Percentiles rank a stretch among this genome's conserved stretches.
phyloP scores from a whole-genome alignment of 1,139 yeast species.

The Diutina rugosa region DNA sequence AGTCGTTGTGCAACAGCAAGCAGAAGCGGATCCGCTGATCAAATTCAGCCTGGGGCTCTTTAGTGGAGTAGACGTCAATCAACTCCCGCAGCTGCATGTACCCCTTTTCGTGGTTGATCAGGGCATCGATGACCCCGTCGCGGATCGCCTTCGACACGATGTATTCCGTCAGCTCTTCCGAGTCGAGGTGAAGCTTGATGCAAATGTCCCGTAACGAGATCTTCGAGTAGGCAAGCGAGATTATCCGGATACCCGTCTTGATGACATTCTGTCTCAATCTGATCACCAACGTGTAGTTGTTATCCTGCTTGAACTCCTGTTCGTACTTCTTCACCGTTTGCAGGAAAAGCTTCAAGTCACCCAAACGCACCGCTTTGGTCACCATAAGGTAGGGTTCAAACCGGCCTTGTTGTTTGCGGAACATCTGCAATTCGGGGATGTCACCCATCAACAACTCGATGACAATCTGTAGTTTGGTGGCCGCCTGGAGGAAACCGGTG shows the following conservation, averaged over 20 bases:
- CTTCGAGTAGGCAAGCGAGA: conserved; percentile 81
- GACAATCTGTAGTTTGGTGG: conserved; percentile 77
- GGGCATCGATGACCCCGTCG: conserved; percentile 96
- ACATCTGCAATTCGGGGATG: conserved; percentile 81
- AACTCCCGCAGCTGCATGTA: conserved; percentile 86
- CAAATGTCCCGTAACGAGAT: conserved; percentile 87
- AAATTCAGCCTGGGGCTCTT: conserved; percentile 75
- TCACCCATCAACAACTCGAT: conserved; percentile 95
- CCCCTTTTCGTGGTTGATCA: conserved; percentile 82
- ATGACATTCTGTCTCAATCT: conserved; percentile 94
- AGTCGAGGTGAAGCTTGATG: conserved; percentile 79
- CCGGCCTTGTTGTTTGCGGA: conserved; percentile 35
- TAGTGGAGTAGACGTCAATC: conserved; percentile 77
- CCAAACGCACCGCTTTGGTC: conserved; percentile 84
- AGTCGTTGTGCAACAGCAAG: conserved; percentile 79
- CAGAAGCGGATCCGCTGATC: conserved; percentile 92
- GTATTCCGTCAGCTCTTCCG: conserved; percentile 93
- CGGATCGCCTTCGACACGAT: conserved; percentile 94
- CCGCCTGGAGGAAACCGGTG: conserved; percentile 78
- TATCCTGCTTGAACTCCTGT: conserved; percentile 55
- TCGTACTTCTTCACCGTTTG: conserved; percentile 61
- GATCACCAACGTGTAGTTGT: conserved; percentile 71
- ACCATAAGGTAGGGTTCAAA: conserved; percentile 77
- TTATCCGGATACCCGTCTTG: conserved; percentile 92
- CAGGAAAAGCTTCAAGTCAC: conserved; percentile 76